Evolutionary conservation across 108 stramenopile genomes (phyloP).

Genomic region (Conticribra guillardii): DNA sequence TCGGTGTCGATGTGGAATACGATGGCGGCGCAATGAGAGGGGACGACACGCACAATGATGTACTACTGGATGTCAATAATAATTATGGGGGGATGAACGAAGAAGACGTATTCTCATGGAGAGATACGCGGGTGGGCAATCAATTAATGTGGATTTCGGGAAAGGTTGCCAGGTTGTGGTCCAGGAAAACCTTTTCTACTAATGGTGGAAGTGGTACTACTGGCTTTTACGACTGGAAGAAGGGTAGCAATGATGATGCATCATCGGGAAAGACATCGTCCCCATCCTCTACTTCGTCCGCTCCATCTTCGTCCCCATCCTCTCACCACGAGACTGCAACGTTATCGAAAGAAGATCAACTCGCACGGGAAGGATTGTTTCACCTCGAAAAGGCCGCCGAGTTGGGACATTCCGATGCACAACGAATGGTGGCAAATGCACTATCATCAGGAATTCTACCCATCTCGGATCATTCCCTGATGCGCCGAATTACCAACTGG

Average conservation of each 20-base stretch:
- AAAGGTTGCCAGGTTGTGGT: conserved; percentile 28
- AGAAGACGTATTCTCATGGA: conserved; percentile 44
- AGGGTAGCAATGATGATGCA: no score
- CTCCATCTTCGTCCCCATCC: conserved; percentile 10
- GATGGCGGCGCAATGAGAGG: not conserved
- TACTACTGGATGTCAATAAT: not conserved
- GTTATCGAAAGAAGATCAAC: conserved; percentile 37
- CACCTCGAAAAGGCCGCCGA: conserved; percentile 72
- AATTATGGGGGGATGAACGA: conserved; percentile 9
- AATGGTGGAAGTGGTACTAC: not conserved
- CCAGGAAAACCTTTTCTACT: conserved; percentile 2
- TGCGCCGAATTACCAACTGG: conserved; percentile 41
- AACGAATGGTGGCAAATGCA: conserved; percentile 71
- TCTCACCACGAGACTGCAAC: not conserved
- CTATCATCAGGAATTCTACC: conserved; percentile 80
- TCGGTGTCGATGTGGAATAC: conserved; percentile 23
- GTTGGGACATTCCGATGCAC: conserved; percentile 78
- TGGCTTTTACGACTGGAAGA: no score
- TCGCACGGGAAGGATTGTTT: conserved; percentile 42
- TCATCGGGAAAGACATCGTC: not conserved
- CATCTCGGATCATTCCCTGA: conserved; percentile 51
- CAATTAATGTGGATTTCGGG: conserved; percentile 29
- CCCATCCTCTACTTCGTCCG: conserved; percentile 2
- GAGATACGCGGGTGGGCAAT: conserved; percentile 37
- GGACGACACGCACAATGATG: not conserved